A percentile compares a stretch with the other conserved stretches of the same genome.
These are phyloP conservation scores for Verticillium klebahnii DNA, from an alignment of 2,329 filamentous ascomycete genomes.

Conservation along the genomic window DNA sequence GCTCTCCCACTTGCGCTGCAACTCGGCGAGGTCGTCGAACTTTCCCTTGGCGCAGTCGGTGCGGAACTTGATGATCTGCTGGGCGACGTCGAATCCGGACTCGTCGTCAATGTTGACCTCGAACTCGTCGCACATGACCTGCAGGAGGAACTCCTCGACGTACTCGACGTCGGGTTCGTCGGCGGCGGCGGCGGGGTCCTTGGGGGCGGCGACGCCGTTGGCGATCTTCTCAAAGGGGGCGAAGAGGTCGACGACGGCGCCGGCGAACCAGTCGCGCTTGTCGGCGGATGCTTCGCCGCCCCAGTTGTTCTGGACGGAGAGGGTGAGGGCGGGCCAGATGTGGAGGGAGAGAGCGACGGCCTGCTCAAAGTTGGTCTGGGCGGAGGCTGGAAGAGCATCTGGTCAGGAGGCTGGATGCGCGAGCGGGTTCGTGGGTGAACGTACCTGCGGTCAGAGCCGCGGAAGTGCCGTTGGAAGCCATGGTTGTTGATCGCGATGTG, in stretches of 20 bases:
- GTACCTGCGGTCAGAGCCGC: slow-evolving; percentile 9
- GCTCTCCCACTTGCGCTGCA: slow-evolving; percentile 60
- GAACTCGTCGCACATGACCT: slow-evolving; percentile 95
- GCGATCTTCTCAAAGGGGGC: slow-evolving; percentile 51
- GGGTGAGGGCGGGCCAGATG: slow-evolving; percentile 81
- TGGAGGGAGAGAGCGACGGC: slow-evolving; percentile 80
- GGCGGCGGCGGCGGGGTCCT: slow-evolving; percentile 11
- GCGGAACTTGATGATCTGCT: slow-evolving; percentile 64
- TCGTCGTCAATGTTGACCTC: slow-evolving; percentile 91
- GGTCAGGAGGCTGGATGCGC: slow-evolving; percentile 1
- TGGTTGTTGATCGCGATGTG: slow-evolving; percentile 5
- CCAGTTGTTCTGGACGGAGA: slow-evolving; percentile 84
- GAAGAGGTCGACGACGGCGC: slow-evolving; percentile 79
- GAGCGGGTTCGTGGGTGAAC: neutral
- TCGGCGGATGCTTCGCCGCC: slow-evolving; percentile 77
- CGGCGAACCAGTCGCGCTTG: slow-evolving; percentile 96
- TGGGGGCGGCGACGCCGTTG: slow-evolving; percentile 21
- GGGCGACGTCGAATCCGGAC: slow-evolving; percentile 69
- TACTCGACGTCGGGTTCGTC: slow-evolving; percentile 68
- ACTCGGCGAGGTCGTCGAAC: slow-evolving; percentile 57
- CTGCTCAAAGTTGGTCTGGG: slow-evolving; percentile 72
- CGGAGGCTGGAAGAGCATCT: slow-evolving; percentile 37
- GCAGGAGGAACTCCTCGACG: slow-evolving; percentile 77
- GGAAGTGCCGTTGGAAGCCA: slow-evolving; percentile 9
- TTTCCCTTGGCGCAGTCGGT: slow-evolving; percentile 60